Base-by-base conservation (phyloP, 495 filamentous ascomycete genomes). In the Letharia lupina region DNA sequence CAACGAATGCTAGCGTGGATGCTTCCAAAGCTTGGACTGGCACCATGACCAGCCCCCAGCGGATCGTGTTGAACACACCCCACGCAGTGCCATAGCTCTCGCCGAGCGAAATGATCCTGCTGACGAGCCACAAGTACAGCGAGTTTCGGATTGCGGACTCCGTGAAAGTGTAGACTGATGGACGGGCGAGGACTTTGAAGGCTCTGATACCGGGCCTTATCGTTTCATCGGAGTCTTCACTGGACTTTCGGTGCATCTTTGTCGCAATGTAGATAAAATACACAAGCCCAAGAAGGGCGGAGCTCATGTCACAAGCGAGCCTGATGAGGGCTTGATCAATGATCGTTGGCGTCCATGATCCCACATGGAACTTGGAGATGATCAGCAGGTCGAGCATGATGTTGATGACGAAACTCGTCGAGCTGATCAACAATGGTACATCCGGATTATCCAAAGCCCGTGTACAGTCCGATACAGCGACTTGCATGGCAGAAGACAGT, bases 11-110 rank as follows among this genome's bases (percentile, higher is more conserved):
- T 6, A 87, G 76, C 2, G 84, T 76, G 0, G 87, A 86, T 11
- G 84, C 83, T 70, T 91, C 87, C 12, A 91, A 72, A 0, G 87
- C 78, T 64, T 84, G 81, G 0, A 90, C 88, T 0, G 88, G 87
- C 2, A 91, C 87, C 89, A 90, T 91, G 40, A 90, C 78, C 6
- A 91, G 75, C 2, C 89, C 87, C 88, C 87, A 91, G n/a, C 88
- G 81, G 66, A 91, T 89, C 0, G 87, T 90, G 66, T 82, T 89
- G 77, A 91, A 91, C 47, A 90, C 77, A 18, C 86, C 84, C 88
- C 87, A 91, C 3, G 88, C 87, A 4, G 88, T 90, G 2, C 86
- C 85, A 74, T 90, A 91, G 37, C 83, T 79, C 1, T 75, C 69
- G 6, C 87, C 87, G 65, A 91, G 76, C 0, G 79, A 69, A 0